Evolutionary conservation across 1,139 yeast species (phyloP).

Genomic region (Zygoascus sp.): DNA sequence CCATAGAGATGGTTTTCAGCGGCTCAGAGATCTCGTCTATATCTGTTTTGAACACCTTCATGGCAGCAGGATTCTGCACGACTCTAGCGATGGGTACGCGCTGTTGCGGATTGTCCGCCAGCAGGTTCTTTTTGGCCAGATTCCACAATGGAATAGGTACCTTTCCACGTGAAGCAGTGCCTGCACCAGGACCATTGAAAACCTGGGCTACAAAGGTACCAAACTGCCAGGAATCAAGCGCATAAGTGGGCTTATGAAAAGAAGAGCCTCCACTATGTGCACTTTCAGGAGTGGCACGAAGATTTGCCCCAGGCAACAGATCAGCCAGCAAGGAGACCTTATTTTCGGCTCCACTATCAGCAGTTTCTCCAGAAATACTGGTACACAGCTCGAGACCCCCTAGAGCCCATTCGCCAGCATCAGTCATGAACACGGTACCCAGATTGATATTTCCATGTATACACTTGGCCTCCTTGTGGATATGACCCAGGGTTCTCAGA

Average conservation of each 20-base stretch:
- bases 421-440: conserved; percentile 59
- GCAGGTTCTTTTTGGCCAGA: conserved; percentile 25
- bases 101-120: conserved; percentile 26
- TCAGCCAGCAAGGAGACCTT: conserved; percentile 25
- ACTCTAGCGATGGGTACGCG: conserved; percentile 52
- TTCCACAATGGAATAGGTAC: conserved; percentile 24
- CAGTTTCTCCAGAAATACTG: conserved; percentile 21
- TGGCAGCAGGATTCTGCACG: conserved; percentile 27
- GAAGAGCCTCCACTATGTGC: conserved; percentile 42
- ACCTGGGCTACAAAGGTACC: conserved; percentile 53
- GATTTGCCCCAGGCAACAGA: conserved; percentile 34
- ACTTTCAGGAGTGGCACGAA: conserved; percentile 45
- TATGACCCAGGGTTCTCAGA: conserved; percentile 49
- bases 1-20: conserved; percentile 51
- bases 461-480: conserved; percentile 60
- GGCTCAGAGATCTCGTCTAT: conserved; percentile 48
- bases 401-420: conserved; percentile 76
- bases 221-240: conserved; percentile 56
- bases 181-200: conserved; percentile 36
- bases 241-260: conserved; percentile 34
- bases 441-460: conserved; percentile 61
- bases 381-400: conserved; percentile 78
- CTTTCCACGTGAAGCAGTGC: conserved; percentile 19
- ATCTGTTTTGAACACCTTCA: conserved; percentile 40
- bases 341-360: conserved; percentile 25